Evolutionary conservation across 2,329 filamentous ascomycete species (phyloP).

Genomic region (Claviceps africana): DNA sequence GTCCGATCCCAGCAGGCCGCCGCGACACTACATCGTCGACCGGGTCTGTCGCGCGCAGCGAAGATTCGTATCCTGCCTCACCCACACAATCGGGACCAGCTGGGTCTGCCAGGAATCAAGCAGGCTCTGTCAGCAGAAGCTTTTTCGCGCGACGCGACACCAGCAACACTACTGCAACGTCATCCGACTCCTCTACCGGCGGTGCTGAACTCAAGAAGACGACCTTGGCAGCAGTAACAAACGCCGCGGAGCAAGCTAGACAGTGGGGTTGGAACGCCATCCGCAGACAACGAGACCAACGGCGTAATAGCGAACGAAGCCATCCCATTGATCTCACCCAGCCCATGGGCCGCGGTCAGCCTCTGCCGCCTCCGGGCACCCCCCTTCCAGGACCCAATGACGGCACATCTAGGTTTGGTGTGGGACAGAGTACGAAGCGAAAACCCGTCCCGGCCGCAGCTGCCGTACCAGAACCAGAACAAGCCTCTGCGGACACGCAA

Average conservation of each 20-base stretch:
- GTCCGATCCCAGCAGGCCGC: constrained; percentile 15
- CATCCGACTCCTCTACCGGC: constrained; percentile 22
- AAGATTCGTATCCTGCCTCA: constrained; percentile 12
- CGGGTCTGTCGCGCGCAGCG: constrained; percentile 15
- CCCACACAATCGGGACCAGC: constrained; percentile 18
- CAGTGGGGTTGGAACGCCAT: constrained; percentile 47
- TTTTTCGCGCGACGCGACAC: constrained; percentile 27
- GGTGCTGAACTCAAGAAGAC: constrained; percentile 30
- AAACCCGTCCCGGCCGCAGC: constrained; percentile 46
- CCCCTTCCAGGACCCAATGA: constrained; percentile 57
- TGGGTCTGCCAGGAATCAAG: constrained; percentile 27
- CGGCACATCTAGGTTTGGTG: constrained; percentile 42
- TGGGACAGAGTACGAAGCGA: constrained; percentile 46
- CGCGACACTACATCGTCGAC: constrained; percentile 26
- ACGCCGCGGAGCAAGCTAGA: constrained; percentile 39
- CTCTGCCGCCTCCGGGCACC: constrained; percentile 65
- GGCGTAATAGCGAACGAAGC: constrained; percentile 18
- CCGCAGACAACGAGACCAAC: constrained; percentile 33
- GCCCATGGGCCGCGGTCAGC: constrained; percentile 72
- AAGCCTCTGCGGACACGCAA: constrained; percentile 8
- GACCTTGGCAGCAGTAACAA: constrained; percentile 40
- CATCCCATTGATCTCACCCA: constrained; percentile 36
- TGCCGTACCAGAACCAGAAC: constrained; percentile 14
- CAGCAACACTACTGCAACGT: constrained; percentile 18
- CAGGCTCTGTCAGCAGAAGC: constrained; percentile 23